phyloP scores from a whole-genome alignment of 2,329 filamentous ascomycete species.

The Ascosphaera pollenicola region DNA sequence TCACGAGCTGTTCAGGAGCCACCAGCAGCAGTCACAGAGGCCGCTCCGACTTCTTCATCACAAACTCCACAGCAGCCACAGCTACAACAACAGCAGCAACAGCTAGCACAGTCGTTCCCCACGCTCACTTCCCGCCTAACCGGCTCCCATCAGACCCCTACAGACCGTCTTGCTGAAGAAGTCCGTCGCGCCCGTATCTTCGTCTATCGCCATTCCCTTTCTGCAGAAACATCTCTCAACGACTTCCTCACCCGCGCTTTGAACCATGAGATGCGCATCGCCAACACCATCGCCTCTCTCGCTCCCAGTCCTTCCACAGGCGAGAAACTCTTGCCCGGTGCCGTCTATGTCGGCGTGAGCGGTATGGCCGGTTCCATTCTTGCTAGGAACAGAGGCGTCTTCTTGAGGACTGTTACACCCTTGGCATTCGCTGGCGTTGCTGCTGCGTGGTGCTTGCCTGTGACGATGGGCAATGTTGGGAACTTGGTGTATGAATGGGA shows the following conservation, averaged over 20 bases:
- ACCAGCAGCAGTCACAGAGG: too few relatives aligned
- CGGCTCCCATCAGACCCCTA: slow-evolving; percentile 36
- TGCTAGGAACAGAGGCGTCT: slow-evolving; percentile 63
- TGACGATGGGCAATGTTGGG: slow-evolving; percentile 75
- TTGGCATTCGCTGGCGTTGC: slow-evolving; percentile 60
- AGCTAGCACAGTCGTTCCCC: slow-evolving; percentile 1
- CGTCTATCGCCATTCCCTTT: slow-evolving; percentile 52
- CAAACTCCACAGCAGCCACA: slow-evolving; percentile 2
- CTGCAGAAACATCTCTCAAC: slow-evolving; percentile 68
- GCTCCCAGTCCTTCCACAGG: slow-evolving; percentile 68
- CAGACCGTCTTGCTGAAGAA: slow-evolving; percentile 67
- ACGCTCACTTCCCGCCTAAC: slow-evolving; percentile 1
- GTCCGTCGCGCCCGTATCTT: slow-evolving; percentile 62
- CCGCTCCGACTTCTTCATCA: neutral
- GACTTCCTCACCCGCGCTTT: slow-evolving; percentile 58
- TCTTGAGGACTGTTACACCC: slow-evolving; percentile 57
- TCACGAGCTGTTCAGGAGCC: too few relatives aligned
- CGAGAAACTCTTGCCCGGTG: slow-evolving; percentile 74
- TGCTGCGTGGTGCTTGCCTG: slow-evolving; percentile 64
- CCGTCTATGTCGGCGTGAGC: slow-evolving; percentile 79
- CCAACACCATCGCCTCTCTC: slow-evolving; percentile 67
- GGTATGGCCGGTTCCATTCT: slow-evolving; percentile 91
- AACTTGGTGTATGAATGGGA: slow-evolving; percentile 84
- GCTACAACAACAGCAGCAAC: slow-evolving; percentile 1
- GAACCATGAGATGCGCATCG: slow-evolving; percentile 71